Evolutionary conservation across 2,329 filamentous ascomycete genomes (phyloP).

Genomic region (Orbilia brochopaga): DNA sequence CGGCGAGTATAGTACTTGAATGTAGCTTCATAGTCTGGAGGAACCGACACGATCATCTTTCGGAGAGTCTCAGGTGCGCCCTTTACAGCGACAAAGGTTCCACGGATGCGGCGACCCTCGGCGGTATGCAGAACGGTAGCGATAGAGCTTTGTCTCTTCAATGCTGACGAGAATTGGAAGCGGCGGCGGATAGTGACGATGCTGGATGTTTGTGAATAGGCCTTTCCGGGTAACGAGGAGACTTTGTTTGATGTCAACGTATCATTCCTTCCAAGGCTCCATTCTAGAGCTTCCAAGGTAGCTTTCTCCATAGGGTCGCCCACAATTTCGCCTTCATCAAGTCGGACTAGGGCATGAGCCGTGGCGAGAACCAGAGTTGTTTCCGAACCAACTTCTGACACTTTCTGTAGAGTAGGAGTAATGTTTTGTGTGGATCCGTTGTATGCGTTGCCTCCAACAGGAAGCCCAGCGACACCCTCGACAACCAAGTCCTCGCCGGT

Average conservation of each 20-base stretch:
- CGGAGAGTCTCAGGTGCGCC: conserved; percentile 96
- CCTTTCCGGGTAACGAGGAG: conserved; percentile 60
- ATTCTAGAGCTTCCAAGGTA: conserved; percentile 84
- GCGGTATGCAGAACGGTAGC: conserved; percentile 78
- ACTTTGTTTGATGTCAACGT: conserved; percentile 72
- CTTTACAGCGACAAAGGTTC: conserved; percentile 94
- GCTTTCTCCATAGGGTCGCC: conserved; percentile 99
- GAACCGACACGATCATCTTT: conserved; percentile 84
- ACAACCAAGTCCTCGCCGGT: conserved; percentile 97
- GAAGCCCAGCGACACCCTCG: conserved; percentile 88
- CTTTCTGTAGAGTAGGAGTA: conserved; percentile 66
- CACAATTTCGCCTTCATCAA: conserved; percentile 96
- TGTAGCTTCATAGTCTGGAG: conserved; percentile 91
- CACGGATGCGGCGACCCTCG: conserved; percentile 76
- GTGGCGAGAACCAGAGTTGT: conserved; percentile 93
- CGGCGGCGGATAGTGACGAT: conserved; percentile 92
- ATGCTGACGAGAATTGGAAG: conserved; percentile 95
- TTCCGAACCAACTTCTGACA: conserved; percentile 73
- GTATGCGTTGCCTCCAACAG: conserved; percentile 23
- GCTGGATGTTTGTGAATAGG: conserved; percentile 66
- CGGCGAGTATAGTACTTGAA: conserved; percentile 98
- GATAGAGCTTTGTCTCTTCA: conserved; percentile 95
- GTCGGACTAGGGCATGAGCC: conserved; percentile 90
- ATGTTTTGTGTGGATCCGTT: conserved; percentile 70
- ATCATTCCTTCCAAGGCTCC: conserved; percentile 90